Evolutionary conservation across 2,329 filamentous ascomycete genomes (phyloP).

Genomic region (Colletotrichum echinochloae): DNA sequence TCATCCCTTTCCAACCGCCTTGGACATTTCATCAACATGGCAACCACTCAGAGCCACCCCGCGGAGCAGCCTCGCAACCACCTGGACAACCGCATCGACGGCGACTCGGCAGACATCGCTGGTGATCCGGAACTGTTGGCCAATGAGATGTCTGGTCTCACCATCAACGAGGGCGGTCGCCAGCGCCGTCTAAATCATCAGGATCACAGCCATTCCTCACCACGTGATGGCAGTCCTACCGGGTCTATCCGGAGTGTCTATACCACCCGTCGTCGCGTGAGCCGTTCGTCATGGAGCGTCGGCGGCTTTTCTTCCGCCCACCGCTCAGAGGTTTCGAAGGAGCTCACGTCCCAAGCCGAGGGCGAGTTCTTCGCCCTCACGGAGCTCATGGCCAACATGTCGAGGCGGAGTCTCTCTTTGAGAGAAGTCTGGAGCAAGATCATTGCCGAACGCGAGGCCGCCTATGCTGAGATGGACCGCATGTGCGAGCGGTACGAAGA

Average conservation of each 20-base stretch:
- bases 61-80: background rate
- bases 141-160: background rate
- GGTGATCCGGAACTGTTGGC: background rate
- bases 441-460: conserved; percentile 28
- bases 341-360: conserved; percentile 33
- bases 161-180: background rate
- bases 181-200: conserved; percentile 7
- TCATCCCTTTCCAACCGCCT: background rate
- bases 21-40: background rate
- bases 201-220: background rate
- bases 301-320: conserved; percentile 4
- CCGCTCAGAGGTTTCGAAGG: conserved; percentile 32
- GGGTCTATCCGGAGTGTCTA: conserved; percentile 18
- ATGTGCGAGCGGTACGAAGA: conserved; percentile 31
- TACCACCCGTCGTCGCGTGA: conserved; percentile 13
- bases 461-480: conserved; percentile 30
- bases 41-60: background rate
- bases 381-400: conserved; percentile 36
- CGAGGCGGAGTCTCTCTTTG: conserved; percentile 20
- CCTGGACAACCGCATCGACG: background rate
- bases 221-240: conserved; percentile 22
- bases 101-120: background rate
- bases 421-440: conserved; percentile 36
- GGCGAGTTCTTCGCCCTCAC: conserved; percentile 32
- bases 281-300: conserved; percentile 11